Evolutionary conservation across 2,329 filamentous ascomycete genomes (phyloP).

Genomic region (Pyrenophora tritici-repentis): DNA sequence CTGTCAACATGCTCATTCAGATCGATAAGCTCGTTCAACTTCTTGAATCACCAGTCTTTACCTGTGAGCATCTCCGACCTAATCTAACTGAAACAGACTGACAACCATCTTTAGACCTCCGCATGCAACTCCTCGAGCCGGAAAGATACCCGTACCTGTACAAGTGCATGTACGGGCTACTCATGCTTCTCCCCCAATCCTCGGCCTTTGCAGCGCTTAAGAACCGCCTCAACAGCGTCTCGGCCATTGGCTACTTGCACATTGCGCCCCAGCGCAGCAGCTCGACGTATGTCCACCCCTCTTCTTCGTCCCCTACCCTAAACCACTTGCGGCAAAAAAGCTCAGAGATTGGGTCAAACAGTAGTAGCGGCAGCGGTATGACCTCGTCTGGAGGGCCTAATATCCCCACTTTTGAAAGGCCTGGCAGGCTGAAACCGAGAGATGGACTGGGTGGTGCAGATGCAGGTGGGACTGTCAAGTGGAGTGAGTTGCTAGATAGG

Average conservation of each 20-base stretch:
- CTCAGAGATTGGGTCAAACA: conserved; percentile 47
- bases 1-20: conserved; percentile 96
- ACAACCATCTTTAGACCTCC: conserved; percentile 67
- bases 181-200: conserved; percentile 98
- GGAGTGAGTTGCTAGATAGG: conserved; percentile 91
- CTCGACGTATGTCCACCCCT: conserved; percentile 64
- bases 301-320: conserved; percentile 42
- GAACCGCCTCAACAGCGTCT: conserved; percentile 95
- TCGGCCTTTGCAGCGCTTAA: conserved; percentile 96
- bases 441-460: conserved; percentile 51
- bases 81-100: conserved; percentile 17
- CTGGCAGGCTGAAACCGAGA: conserved; percentile 74
- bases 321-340: conserved; percentile 51
- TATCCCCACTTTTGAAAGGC: conserved; percentile 54
- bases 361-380: conserved; percentile 18
- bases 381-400: conserved; percentile 27
- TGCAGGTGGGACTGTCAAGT: conserved; percentile 77
- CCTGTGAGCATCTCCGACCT: conserved; percentile 64
- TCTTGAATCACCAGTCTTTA: conserved; percentile 96
- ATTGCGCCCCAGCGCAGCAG: conserved; percentile 70
- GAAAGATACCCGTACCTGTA: conserved; percentile 95
- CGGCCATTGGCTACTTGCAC: conserved; percentile 93
- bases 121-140: conserved; percentile 91
- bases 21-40: conserved; percentile 98
- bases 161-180: conserved; percentile 93